These are phyloP conservation scores for Nicotiana paniculata DNA, from an alignment of 257 asterid species.

Conservation along the genomic window DNA sequence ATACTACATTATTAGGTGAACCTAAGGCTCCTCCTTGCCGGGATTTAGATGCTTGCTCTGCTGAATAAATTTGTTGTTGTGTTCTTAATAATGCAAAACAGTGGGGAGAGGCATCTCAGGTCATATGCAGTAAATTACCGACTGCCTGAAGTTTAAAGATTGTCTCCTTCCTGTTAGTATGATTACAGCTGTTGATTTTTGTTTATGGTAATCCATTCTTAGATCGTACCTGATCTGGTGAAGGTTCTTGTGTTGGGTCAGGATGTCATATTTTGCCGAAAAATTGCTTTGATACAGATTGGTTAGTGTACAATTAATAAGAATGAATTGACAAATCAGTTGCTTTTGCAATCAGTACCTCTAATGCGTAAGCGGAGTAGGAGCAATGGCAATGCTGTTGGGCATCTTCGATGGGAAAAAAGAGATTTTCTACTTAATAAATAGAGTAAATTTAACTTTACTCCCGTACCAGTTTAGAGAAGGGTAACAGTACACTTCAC, in stretches of 20 bases:
- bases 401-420: neutral
- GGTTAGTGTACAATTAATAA: neutral
- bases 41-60: constrained; percentile 79
- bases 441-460: neutral
- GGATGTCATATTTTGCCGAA: neutral
- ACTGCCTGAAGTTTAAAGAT: constrained; percentile 9
- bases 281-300: neutral
- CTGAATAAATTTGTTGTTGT: constrained; percentile 29
- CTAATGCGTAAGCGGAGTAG: neutral
- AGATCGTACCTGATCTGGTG: neutral
- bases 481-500: too few species aligned
- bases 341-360: neutral
- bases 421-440: neutral
- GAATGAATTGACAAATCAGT: neutral
- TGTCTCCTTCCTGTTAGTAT: neutral
- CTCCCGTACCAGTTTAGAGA: too few species aligned
- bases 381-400: neutral
- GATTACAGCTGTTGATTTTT: neutral
- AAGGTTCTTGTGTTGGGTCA: neutral
- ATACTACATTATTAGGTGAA: constrained; percentile 67
- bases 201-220: neutral
- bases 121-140: constrained; percentile 21
- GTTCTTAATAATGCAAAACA: constrained; percentile 40
- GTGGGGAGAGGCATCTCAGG: constrained; percentile 30
- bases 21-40: constrained; percentile 92